Evolutionary conservation across 768 basidiomycete genomes (phyloP).

Genomic region (Leucocoprinus birnbaumii): DNA sequence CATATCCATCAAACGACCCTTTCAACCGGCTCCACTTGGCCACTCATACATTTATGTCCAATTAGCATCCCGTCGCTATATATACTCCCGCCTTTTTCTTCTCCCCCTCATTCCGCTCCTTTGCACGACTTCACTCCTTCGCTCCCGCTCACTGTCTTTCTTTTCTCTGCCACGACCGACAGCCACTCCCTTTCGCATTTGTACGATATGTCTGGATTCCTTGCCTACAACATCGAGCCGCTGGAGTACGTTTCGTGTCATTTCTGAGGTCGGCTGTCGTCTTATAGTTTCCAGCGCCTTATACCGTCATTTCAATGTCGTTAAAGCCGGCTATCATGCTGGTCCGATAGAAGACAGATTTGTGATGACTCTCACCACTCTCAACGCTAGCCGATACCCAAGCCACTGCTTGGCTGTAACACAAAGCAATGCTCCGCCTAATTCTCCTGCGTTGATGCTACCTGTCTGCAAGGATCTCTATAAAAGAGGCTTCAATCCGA

Average conservation of each 20-base stretch:
- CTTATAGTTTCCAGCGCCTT: slow-evolving; percentile 33
- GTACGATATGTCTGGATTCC: slow-evolving; percentile 27
- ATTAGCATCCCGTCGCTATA: slow-evolving; percentile 2
- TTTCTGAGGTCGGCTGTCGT: background rate
- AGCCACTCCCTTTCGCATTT: background rate
- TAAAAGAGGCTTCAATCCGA: slow-evolving; percentile 31
- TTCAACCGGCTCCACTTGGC: slow-evolving; percentile 7
- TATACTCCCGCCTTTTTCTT: slow-evolving; percentile 13
- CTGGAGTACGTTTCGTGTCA: slow-evolving; percentile 27
- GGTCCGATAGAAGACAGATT: slow-evolving; percentile 37
- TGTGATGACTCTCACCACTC: slow-evolving; percentile 41
- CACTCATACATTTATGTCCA: slow-evolving; percentile 1
- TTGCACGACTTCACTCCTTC: background rate
- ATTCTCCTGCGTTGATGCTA: slow-evolving; percentile 37
- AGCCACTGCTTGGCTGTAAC: slow-evolving; percentile 56
- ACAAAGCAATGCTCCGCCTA: slow-evolving; percentile 22
- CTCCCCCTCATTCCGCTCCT: slow-evolving; percentile 11
- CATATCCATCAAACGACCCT: slow-evolving; percentile 9
- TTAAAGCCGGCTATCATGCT: slow-evolving; percentile 17
- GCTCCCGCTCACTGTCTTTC: background rate
- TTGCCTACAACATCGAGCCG: slow-evolving; percentile 26
- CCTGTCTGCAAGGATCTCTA: slow-evolving; percentile 53
- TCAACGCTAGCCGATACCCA: slow-evolving; percentile 40
- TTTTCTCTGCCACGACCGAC: background rate
- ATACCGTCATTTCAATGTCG: slow-evolving; percentile 42